These are phyloP conservation scores for Athelia psychrophila DNA, from an alignment of 1,284 basidiomycete genomes.

Conservation along the genomic window DNA sequence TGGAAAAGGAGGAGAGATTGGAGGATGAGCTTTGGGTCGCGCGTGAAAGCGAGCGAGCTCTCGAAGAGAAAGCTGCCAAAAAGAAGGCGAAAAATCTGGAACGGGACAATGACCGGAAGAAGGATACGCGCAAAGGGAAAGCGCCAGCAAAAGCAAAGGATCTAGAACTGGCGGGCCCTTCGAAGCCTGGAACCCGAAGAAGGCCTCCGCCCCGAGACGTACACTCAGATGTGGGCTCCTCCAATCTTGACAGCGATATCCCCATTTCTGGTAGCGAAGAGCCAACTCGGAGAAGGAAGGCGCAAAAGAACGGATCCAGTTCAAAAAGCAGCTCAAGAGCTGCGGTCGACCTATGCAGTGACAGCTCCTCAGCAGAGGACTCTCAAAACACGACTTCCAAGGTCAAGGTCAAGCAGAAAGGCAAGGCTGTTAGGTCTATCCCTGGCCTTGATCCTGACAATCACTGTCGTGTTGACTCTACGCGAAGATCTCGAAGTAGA, in stretches of 20 bases:
- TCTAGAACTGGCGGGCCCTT: neutral
- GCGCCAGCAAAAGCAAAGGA: neutral
- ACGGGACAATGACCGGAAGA: conserved; percentile 15
- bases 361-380: too few species aligned
- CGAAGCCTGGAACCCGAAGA: neutral
- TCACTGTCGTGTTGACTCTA: conserved; percentile 15
- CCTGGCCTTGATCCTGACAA: too few species aligned
- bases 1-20: conserved; percentile 9
- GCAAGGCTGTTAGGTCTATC: too few species aligned
- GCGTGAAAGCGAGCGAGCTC: conserved; percentile 50
- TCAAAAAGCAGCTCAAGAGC: too few species aligned
- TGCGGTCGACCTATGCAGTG: too few species aligned
- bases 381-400: too few species aligned
- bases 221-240: neutral
- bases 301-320: too few species aligned
- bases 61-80: conserved; percentile 32
- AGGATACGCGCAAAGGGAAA: neutral
- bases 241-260: neutral
- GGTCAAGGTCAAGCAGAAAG: too few species aligned
- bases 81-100: conserved; percentile 21
- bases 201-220: neutral
- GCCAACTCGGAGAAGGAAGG: too few species aligned
- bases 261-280: neutral
- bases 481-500: conserved; percentile 13
- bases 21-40: conserved; percentile 42